These are phyloP conservation scores for Cryomyces antarcticus DNA, from an alignment of 495 filamentous ascomycete species.

Conservation along the genomic window DNA sequence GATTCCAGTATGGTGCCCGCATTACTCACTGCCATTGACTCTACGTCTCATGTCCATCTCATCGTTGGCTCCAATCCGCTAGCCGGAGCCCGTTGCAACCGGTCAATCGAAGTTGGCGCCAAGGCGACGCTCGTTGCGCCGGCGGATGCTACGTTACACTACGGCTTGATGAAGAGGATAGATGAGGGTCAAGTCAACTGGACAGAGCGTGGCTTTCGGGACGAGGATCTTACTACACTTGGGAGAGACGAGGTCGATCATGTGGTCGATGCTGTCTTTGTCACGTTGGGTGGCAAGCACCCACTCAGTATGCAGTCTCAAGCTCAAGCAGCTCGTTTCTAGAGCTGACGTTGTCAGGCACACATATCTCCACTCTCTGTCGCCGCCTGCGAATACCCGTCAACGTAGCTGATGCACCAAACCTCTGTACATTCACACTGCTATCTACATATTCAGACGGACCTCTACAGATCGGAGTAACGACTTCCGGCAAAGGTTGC, in stretches of 20 bases:
- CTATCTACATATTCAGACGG: conserved; percentile 78
- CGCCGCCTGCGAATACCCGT: conserved; percentile 66
- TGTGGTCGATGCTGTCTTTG: conserved; percentile 83
- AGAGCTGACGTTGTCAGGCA: conserved; percentile 23
- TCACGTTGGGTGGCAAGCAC: conserved; percentile 42
- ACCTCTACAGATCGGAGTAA: conserved; percentile 85
- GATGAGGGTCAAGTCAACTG: conserved; percentile 53
- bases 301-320: conserved; percentile 24
- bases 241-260: conserved; percentile 59
- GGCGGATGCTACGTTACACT: conserved; percentile 40
- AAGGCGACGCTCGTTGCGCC: conserved; percentile 68
- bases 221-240: conserved; percentile 53
- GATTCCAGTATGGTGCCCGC: conserved; percentile 25
- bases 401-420: conserved; percentile 76
- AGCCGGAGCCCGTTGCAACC: conserved; percentile 60
- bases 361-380: conserved; percentile 57
- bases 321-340: neutral
- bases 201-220: conserved; percentile 44
- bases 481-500: conserved; percentile 87
- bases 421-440: conserved; percentile 77
- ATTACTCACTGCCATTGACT: conserved; percentile 61
- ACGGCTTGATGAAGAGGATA: conserved; percentile 50
- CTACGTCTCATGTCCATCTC: conserved; percentile 58
- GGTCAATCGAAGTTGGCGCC: conserved; percentile 72
- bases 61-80: conserved; percentile 74